phyloP scores from a whole-genome alignment of 2,329 filamentous ascomycete species.

The Beauveria caledonica region DNA sequence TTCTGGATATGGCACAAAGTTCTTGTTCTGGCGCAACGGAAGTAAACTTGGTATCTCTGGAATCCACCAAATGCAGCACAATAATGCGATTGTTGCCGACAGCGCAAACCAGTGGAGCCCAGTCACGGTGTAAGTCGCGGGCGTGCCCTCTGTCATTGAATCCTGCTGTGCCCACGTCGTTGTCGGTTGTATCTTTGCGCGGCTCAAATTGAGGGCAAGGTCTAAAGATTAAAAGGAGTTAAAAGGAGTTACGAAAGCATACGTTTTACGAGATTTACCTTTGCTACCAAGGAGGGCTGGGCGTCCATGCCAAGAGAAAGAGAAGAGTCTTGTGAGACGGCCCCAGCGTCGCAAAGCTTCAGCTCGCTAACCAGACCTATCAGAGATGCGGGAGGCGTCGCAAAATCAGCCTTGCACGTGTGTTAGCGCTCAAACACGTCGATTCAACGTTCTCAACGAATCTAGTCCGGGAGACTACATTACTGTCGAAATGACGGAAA shows the following conservation, averaged over 20 bases:
- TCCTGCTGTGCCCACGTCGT: not conserved
- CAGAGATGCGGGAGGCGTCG: constrained; percentile 6
- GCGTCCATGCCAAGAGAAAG: not conserved
- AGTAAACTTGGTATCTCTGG: not conserved
- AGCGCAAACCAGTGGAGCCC: constrained; percentile 1
- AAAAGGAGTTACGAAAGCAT: no score
- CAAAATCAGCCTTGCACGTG: constrained; percentile 9
- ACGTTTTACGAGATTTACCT: no score
- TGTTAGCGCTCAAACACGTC: not conserved
- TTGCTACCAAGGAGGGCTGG: not conserved
- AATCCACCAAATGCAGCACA: constrained; percentile 6
- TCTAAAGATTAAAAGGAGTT: no score
- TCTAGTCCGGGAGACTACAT: no score
- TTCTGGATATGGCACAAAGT: not conserved
- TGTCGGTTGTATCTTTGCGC: not conserved
- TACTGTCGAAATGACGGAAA: not conserved
- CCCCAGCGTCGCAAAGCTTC: not conserved
- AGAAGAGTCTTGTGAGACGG: not conserved
- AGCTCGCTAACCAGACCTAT: constrained; percentile 11
- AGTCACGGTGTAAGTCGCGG: constrained; percentile 1
- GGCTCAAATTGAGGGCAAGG: not conserved
- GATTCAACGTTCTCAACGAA: not conserved
- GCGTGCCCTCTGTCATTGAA: not conserved
- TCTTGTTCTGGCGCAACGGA: not conserved
- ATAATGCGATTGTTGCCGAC: not conserved